Percentiles rank a stretch among this genome's conserved stretches.
These are phyloP conservation scores for Arachnomyces sp. DNA, from an alignment of 2,329 filamentous ascomycete genomes.

Conservation along the genomic window DNA sequence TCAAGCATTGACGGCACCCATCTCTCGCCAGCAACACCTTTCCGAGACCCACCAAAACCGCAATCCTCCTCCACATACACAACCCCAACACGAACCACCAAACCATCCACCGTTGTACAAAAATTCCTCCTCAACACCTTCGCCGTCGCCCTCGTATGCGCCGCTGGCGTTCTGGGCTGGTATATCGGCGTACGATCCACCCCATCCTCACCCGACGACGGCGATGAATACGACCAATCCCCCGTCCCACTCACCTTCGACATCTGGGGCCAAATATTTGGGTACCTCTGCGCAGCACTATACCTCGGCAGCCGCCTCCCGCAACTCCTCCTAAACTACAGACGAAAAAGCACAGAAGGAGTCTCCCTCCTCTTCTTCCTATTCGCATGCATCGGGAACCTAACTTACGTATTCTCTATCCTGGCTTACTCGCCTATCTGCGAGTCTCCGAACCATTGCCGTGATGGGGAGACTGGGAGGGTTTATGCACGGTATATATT, in stretches of 20 bases:
- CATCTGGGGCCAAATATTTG: slow-evolving; percentile 77
- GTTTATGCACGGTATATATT: slow-evolving; percentile 77
- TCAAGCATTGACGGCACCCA: slow-evolving; percentile 56
- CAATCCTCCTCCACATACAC: slow-evolving; percentile 16
- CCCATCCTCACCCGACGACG: slow-evolving; percentile 15
- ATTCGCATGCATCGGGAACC: slow-evolving; percentile 90
- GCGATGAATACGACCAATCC: slow-evolving; percentile 32
- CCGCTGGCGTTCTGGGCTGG: slow-evolving; percentile 79
- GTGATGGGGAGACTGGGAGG: slow-evolving; percentile 53
- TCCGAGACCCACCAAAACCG: slow-evolving; percentile 48
- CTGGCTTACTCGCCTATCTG: slow-evolving; percentile 80
- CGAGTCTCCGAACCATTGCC: slow-evolving; percentile 40
- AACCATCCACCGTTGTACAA: slow-evolving; percentile 38
- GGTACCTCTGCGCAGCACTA: slow-evolving; percentile 80
- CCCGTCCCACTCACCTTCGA: slow-evolving; percentile 55
- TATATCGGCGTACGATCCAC: slow-evolving; percentile 56
- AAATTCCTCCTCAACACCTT: slow-evolving; percentile 63
- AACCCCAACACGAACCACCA: slow-evolving; percentile 15
- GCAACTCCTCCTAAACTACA: slow-evolving; percentile 85
- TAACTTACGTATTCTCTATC: slow-evolving; percentile 89
- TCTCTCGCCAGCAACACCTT: slow-evolving; percentile 74
- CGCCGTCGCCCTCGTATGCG: slow-evolving; percentile 72
- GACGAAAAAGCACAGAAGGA: slow-evolving; percentile 86
- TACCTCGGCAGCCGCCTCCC: slow-evolving; percentile 87
- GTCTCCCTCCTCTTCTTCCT: slow-evolving; percentile 92